These are phyloP conservation scores for Hortiboletus campestris DNA, from an alignment of 768 basidiomycete genomes.

Conservation along the genomic window DNA sequence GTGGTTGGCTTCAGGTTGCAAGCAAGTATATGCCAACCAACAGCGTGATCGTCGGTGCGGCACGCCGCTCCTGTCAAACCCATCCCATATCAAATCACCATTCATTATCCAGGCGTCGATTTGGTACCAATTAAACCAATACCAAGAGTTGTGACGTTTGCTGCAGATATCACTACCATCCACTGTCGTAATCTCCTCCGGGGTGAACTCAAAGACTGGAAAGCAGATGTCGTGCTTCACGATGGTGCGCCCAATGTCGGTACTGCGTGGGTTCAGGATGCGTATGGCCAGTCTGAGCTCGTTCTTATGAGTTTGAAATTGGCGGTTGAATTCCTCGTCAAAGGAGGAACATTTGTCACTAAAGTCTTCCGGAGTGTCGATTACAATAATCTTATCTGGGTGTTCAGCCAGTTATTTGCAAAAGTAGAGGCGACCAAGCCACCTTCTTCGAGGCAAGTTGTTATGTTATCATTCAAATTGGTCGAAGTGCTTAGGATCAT, in stretches of 20 bases:
- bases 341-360: constrained; percentile 94
- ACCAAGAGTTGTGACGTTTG: constrained; percentile 87
- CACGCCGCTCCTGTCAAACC: constrained; percentile 4
- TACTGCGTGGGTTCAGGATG: constrained; percentile 98
- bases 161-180: constrained; percentile 90
- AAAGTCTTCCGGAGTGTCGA: constrained; percentile 98
- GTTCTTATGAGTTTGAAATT: constrained; percentile 94
- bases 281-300: constrained; percentile 94
- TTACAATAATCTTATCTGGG: constrained; percentile 99
- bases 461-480: background rate
- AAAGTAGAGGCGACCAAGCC: constrained; percentile 99
- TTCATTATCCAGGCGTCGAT: constrained; percentile 70
- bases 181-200: constrained; percentile 87
- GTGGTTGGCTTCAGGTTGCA: constrained; percentile 98
- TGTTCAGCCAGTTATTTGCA: constrained; percentile 92
- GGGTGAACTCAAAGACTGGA: constrained; percentile 94
- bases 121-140: constrained; percentile 95
- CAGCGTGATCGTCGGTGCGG: constrained; percentile 84
- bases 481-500: background rate
- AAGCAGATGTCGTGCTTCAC: constrained; percentile 96
- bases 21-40: constrained; percentile 96
- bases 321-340: constrained; percentile 89
- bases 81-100: constrained; percentile 7
- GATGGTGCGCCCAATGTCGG: constrained; percentile 99
- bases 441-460: constrained; percentile 85